Base-by-base conservation (phyloP, 2,329 filamentous ascomycete species). In the Fusarium sp. region DNA sequence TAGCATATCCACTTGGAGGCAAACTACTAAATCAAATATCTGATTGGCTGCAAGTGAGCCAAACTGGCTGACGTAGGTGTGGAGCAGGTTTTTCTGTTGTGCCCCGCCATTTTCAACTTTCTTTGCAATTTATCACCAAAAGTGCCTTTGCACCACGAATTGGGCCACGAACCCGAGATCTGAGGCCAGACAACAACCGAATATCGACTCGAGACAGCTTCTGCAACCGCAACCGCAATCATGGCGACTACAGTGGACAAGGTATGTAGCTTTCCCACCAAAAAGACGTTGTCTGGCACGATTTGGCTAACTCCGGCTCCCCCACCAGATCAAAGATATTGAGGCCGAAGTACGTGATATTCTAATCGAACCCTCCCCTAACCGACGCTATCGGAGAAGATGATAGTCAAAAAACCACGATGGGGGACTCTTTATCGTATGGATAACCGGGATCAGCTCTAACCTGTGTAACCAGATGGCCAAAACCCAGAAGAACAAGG, bases 211-310 rank as follows among this genome's bases (percentile, higher is more conserved):
- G 33, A 72, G 23, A 69, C 59, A 52, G 57, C 64, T 68, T 63
- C 62, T 64, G 44, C 47, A 63, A 67, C 60, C 44, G 42, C 30
- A 49, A 69, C 42, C 57, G 66, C 28, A 87, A 93, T 83, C 80
- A 98, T 98, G 96, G 89, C 96, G 88, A 98, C 96, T 70, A 98
- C 96, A 46, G 95, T 98, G 82, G 96, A 98, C 80, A 98, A 98
- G 93, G 94, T 94, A 82, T 77, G 88, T 79, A 49, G 49, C 67
- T 53, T 49, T 57, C 47, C 40, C 30, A 60, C 64, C 52, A 52
- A 61, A 61, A 50, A 42, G 35, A 56, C 38, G 23, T 37, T 43
- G 53, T 42, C 47, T 59, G 40, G 43, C 63, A 67, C 65, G 46
- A 70, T 46, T 64, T 66, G 70, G 80, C 84, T 86, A 78, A 84